Evolutionary conservation across 2,329 filamentous ascomycete genomes (phyloP).

Genomic region (Bipolaris sorokiniana): DNA sequence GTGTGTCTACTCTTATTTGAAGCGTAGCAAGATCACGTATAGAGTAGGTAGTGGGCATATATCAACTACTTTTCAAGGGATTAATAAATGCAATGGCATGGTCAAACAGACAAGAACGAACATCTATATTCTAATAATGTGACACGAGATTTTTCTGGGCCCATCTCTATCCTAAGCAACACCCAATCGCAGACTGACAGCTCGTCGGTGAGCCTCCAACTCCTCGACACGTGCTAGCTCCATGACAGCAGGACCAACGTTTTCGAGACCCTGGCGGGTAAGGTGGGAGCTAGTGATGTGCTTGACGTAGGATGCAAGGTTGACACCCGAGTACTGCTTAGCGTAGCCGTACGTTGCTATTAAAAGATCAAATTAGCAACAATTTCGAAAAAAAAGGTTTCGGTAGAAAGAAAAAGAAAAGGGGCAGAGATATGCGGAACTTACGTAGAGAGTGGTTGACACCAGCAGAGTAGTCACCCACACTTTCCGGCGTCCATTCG

Average conservation of each 20-base stretch:
- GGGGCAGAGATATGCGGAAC: constrained; percentile 48
- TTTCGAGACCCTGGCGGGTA: constrained; percentile 80
- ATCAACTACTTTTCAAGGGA: not conserved
- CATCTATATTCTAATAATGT: not conserved
- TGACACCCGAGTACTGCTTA: constrained; percentile 98
- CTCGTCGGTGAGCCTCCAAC: constrained; percentile 86
- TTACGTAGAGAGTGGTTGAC: constrained; percentile 97
- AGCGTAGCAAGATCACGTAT: constrained; percentile 3
- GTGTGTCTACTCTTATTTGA: not conserved
- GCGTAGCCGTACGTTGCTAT: constrained; percentile 97
- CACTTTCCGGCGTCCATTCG: constrained; percentile 95
- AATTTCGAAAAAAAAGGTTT: too few relatives aligned
- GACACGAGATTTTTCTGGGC: not conserved
- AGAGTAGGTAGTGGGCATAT: not conserved
- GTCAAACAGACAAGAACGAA: not conserved
- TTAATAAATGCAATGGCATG: not conserved
- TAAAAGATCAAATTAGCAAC: not conserved
- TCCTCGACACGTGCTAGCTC: constrained; percentile 93
- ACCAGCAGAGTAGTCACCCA: constrained; percentile 96
- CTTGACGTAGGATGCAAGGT: constrained; percentile 93
- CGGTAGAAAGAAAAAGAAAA: not conserved
- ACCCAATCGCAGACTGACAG: constrained; percentile 68
- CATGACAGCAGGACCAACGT: constrained; percentile 91
- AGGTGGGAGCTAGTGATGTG: constrained; percentile 96
- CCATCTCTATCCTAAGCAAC: constrained; percentile 20